These are phyloP conservation scores for Eleusine indica DNA, from an alignment of 176 grass and related monocot genomes.

Conservation along the genomic window DNA sequence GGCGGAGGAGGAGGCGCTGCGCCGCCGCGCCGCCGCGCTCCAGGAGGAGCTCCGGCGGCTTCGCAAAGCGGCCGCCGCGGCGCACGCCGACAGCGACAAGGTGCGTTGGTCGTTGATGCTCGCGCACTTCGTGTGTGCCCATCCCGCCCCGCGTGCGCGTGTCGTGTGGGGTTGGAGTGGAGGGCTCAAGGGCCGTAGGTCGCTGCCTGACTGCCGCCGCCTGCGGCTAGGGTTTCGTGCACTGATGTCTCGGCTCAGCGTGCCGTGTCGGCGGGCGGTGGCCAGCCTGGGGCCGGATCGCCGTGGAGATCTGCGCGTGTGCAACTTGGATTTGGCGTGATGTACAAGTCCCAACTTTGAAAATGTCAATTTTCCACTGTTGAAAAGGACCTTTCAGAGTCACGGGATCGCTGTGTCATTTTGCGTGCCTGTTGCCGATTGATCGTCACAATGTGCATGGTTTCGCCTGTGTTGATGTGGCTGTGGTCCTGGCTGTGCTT, in stretches of 20 bases:
- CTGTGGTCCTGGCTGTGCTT: conserved; percentile 20
- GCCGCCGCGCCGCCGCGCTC: conserved; percentile 67
- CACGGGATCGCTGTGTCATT: not conserved
- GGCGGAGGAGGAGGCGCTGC: conserved; percentile 79
- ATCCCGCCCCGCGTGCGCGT: not conserved
- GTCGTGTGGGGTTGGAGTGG: conserved; percentile 6
- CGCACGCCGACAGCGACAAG: conserved; percentile 61
- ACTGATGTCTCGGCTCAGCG: not conserved
- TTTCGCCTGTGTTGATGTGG: conserved; percentile 32
- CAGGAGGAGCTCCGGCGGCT: conserved; percentile 66
- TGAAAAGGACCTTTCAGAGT: not conserved
- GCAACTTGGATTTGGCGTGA: conserved; percentile 22
- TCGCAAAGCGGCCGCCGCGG: conserved; percentile 43
- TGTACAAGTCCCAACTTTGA: not conserved
- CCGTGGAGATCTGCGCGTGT: conserved; percentile 41
- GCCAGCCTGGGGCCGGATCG: conserved; percentile 31
- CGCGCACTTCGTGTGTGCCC: not conserved
- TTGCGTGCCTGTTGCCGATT: not conserved
- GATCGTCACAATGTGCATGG: conserved; percentile 24
- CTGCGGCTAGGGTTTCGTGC: conserved; percentile 12
- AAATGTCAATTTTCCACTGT: not conserved
- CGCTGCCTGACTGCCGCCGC: not conserved
- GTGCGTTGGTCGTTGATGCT: conserved; percentile 12
- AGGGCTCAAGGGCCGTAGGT: conserved; percentile 29
- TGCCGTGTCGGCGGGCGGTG: not conserved